Evolutionary conservation across 2,329 filamentous ascomycete species (phyloP), one percentile per base, ranked within the genome.

Genomic region (Aspergillus tanneri): DNA sequence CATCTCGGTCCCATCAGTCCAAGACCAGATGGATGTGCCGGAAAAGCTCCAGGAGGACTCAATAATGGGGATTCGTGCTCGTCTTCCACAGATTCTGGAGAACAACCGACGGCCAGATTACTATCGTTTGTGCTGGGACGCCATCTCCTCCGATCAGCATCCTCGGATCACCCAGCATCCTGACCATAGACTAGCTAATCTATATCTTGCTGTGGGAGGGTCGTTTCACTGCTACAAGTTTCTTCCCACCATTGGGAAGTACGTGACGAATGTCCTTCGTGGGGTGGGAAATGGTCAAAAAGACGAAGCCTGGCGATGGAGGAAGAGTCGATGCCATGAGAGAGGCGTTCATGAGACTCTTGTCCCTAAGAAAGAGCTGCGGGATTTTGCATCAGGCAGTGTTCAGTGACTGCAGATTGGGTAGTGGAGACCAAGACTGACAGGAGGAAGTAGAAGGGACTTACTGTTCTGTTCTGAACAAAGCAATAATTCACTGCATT

Each of bases 211-310:
- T 0, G 79, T 78, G 0, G 82, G 80, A 10, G 83, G 83, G 1
- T 84, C 81, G 10, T 83, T 85, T 53, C 83, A 86, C 60, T 77
- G 78, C 23, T 85, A 79, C 76, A 85, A 86, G 63, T 84, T 87
- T 59, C 68, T 86, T 21, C 82, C 82, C 1, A 78, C 78, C 19
- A 78, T 84, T 53, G 82, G 83, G 3, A 77, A 79, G 49, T 85
- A 85, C 36, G 64, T 71, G n/a, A 60, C 50, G 12, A 69, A 61
- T 35, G 49, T 59, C n/a, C 34, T 62, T 41, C 50, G 51, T 45
- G 77, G 75, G 64, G 75, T 62, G 67, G 69, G 61, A 64, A 72
- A 58, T 63, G 71, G 64, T 59, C 73, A 61, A 66, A 72, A 57
- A 42, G 55, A 63, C 43, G 24, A 49, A n/a, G 53, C 49, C 7